Conservation (phyloP, 371 early-diverging fungal species). For the Dentiscutata heterogama region DNA sequence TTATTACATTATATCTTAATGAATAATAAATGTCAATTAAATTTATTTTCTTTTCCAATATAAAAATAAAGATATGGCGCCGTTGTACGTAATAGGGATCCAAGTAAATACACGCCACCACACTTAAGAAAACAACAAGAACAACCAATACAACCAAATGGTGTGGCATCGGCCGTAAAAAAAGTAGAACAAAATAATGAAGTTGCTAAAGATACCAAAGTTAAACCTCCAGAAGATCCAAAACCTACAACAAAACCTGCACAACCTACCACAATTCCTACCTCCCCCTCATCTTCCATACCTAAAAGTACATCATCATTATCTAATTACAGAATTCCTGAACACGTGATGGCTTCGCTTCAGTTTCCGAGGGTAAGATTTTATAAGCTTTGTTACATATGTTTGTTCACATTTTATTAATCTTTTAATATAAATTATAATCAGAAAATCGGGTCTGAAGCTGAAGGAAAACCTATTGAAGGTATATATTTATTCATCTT, state of each 20-base stretch:
- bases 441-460: slow-evolving; percentile 34
- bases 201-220: slow-evolving; percentile 16
- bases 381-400: too few relatives aligned
- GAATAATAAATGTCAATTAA: background rate
- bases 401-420: too few relatives aligned
- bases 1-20: background rate
- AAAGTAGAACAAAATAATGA: slow-evolving; percentile 29
- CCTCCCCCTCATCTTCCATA: background rate
- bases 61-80: slow-evolving; percentile 69
- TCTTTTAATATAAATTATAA: background rate
- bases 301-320: slow-evolving; percentile 19
- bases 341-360: background rate
- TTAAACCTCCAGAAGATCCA: slow-evolving; percentile 16
- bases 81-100: slow-evolving; percentile 73
- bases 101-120: slow-evolving; percentile 84
- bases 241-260: slow-evolving; percentile 38
- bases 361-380: slow-evolving; percentile 34
- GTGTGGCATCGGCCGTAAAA: slow-evolving; percentile 25
- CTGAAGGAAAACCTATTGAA: slow-evolving; percentile 43
- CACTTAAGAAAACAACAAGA: slow-evolving; percentile 42
- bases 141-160: slow-evolving; percentile 20
- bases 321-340: background rate
- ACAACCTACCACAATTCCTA: background rate
- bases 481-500: background rate
- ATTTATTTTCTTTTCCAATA: background rate